These are phyloP conservation scores for Phytopythium kandeliae DNA, from an alignment of 352 stramenopile genomes.

Conservation along the genomic window DNA sequence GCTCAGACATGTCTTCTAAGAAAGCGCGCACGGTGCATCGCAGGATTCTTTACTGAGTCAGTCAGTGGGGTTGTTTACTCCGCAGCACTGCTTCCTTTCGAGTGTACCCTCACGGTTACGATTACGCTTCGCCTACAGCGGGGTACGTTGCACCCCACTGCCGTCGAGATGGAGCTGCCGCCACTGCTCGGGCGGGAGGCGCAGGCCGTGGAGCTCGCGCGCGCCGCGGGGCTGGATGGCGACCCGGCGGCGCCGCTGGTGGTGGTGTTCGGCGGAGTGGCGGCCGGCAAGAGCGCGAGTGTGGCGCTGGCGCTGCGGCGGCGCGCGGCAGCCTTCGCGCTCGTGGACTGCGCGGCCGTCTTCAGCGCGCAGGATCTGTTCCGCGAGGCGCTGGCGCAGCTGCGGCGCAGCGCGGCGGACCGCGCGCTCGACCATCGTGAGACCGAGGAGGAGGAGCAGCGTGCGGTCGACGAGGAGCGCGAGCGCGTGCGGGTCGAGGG, in stretches of 20 bases:
- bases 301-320: constrained; percentile 33
- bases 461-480: constrained; percentile 7
- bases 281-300: constrained; percentile 69
- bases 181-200: constrained; percentile 56
- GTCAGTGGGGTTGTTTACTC: too few species aligned
- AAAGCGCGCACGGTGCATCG: too few species aligned
- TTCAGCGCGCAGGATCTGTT: constrained; percentile 67
- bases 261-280: constrained; percentile 67
- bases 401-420: constrained; percentile 23
- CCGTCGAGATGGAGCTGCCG: too few species aligned
- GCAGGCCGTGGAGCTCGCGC: constrained; percentile 43
- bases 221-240: constrained; percentile 38
- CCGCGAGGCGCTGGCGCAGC: constrained; percentile 58
- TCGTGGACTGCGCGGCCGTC: constrained; percentile 69
- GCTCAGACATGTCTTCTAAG: too few species aligned
- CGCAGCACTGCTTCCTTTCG: too few species aligned
- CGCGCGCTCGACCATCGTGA: constrained; percentile 1
- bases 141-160: too few species aligned
- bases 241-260: constrained; percentile 55
- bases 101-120: too few species aligned
- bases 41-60: too few species aligned
- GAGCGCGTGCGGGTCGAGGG: constrained; percentile 2
- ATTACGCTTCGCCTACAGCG: too few species aligned
- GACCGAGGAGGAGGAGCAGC: constrained; percentile 7
- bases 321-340: constrained; percentile 28